Evolutionary conservation across 257 asterid genomes (phyloP).

Genomic region (Plectranthus barbatus): DNA sequence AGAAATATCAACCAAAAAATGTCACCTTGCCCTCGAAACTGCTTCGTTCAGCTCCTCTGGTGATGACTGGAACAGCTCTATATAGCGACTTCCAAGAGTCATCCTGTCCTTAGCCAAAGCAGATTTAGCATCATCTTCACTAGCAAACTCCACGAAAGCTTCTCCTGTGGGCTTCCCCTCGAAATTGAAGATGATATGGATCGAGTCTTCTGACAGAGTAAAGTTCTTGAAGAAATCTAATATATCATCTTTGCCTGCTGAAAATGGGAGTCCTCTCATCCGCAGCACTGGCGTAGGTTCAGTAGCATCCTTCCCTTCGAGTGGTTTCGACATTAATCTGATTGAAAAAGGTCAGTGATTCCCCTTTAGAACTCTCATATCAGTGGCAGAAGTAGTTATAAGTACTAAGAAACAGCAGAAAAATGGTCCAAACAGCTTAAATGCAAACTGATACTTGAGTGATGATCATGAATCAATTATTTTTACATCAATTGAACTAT

Average conservation of each 20-base stretch:
- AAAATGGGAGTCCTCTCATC: constrained; percentile 61
- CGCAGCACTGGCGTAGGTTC: constrained; percentile 61
- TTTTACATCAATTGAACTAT: too few species aligned
- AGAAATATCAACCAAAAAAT: background rate
- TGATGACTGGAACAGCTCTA: constrained; percentile 73
- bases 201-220: constrained; percentile 50
- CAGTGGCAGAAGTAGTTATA: background rate
- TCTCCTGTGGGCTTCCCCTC: constrained; percentile 88
- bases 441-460: background rate
- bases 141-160: constrained; percentile 81
- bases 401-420: background rate
- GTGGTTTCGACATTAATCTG: constrained; percentile 53
- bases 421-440: background rate
- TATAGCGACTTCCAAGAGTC: constrained; percentile 84
- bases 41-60: constrained; percentile 55
- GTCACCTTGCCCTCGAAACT: constrained; percentile 47
- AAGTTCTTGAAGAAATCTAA: constrained; percentile 72
- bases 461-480: background rate
- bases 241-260: constrained; percentile 83
- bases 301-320: constrained; percentile 47
- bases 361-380: background rate
- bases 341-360: background rate
- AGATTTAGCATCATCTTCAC: constrained; percentile 63
- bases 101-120: constrained; percentile 86
- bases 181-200: constrained; percentile 43